Base-by-base conservation (phyloP, 2,329 filamentous ascomycete genomes). In the Lasiodiplodia sp. region DNA sequence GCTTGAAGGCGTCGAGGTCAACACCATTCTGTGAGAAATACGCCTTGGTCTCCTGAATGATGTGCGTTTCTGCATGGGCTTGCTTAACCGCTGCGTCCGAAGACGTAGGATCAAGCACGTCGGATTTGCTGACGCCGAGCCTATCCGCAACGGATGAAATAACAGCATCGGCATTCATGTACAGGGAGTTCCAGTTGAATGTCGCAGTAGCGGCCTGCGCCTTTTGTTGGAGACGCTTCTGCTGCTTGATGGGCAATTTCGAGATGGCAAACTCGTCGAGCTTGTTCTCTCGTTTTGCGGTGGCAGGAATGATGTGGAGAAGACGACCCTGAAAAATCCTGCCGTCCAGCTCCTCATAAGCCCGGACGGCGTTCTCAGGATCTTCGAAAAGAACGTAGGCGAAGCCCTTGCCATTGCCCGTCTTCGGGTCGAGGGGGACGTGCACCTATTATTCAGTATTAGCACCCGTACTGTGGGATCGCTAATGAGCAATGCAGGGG, bases 161-260 rank as follows among this genome's bases (percentile, higher is more conserved):
- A 65, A 99, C 94, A 63, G 96, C 93, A 83, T 99, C 94, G 51
- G 85, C 92, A 80, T 92, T 97, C 92, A 99, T 96, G 80, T 96
- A 99, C n/a, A 99, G 85, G n/a, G 94, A 95, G 83, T 99, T 99
- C 96, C 96, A 99, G 78, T 95, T 97, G 82, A 98, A 98, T 1
- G 88, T 89, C 60, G 87, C 89, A 37, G 90, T 91, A 10, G 92
- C 86, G 25, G 94, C 92, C 74, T 95, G 91, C 62, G 90, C 87
- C 81, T 92, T 96, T 75, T 92, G 92, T 78, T 92, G 93, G 73
- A 98, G 92, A 75, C 96, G 88, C 74, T 93, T 93, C 80, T 98
- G 96, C 80, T 96, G 96, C 82, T 97, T 98, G 72, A 98, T 83
- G 18, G 96, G 95, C 73, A 99, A 81, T 79, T 97, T 96, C 0